Conservation (phyloP, 2,329 filamentous ascomycete species). For the Claviceps spartinae region DNA sequence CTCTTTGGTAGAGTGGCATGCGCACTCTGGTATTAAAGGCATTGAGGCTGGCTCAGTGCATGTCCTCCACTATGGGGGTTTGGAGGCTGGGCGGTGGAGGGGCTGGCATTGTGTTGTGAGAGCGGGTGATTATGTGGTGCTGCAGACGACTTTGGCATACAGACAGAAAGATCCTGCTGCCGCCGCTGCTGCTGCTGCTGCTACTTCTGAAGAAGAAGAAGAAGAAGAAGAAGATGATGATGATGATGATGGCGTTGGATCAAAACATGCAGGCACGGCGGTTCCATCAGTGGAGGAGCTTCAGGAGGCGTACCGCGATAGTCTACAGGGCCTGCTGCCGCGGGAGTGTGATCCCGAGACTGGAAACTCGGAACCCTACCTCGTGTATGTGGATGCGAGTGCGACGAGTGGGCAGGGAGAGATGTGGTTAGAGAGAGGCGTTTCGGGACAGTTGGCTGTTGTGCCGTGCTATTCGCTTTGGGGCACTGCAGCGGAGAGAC, state of each 20-base stretch:
- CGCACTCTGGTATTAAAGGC: slow-evolving; percentile 42
- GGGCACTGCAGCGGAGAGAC: slow-evolving; percentile 17
- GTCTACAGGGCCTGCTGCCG: slow-evolving; percentile 1
- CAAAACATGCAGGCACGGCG: background rate
- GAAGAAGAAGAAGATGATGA: background rate
- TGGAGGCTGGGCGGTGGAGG: slow-evolving; percentile 12
- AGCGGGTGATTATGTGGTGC: slow-evolving; percentile 9
- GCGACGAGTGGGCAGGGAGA: slow-evolving; percentile 9
- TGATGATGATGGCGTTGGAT: background rate
- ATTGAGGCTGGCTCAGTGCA: slow-evolving; percentile 17
- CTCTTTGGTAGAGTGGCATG: slow-evolving; percentile 75
- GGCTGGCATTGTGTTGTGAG: slow-evolving; percentile 18
- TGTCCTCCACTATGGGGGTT: slow-evolving; percentile 9
- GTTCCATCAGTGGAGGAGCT: slow-evolving; percentile 4
- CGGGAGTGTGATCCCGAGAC: background rate
- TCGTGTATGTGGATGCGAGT: slow-evolving; percentile 19
- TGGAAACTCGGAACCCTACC: slow-evolving; percentile 11
- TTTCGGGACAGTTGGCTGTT: slow-evolving; percentile 10
- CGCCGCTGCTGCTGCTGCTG: background rate
- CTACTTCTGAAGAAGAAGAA: too few relatives aligned
- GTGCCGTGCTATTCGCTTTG: slow-evolving; percentile 26
- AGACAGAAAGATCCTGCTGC: background rate
- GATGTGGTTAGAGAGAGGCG: background rate
- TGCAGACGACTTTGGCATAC: slow-evolving; percentile 19
- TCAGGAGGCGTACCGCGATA: background rate